Base-by-base conservation (phyloP, 2,329 filamentous ascomycete species). In the Calonectria leucothoes region DNA sequence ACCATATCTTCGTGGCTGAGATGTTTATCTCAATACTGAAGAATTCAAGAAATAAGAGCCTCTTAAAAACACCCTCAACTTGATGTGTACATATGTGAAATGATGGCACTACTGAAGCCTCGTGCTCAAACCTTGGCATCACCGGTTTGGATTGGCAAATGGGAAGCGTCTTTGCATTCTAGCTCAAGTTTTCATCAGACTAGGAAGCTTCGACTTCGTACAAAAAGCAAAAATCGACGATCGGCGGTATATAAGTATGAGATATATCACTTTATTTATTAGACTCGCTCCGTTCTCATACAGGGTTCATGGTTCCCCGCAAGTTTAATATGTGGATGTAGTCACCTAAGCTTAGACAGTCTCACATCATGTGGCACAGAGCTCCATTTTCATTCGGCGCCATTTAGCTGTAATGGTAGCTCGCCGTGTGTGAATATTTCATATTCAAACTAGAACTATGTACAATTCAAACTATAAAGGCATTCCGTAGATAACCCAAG, bases 381-480 rank as follows among this genome's bases (percentile, higher is more conserved):
- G 8, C 29, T 25, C 14, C 59, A 31, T 31, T 64, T 7, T 33
- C 27, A 23, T 31, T n/a, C 35, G 4, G 42, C 27, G 48, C 25
- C 33, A 33, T n/a, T 23, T 11, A 25, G 55, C 23, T 17, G 15
- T 59, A 37, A 57, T 59, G n/a, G 35, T 15, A 27, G 12, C 42
- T 48, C 27, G 8, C 23, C 20, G 37, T 51, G 39, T 61, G 70
- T 71, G 37, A 79, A 75, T 73, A 61, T 71, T 45, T 77, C 66
- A 49, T 78, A 72, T 75, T 78, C 69, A 76, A 77, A 48, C 61
- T 39, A 37, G 51, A 74, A 76, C 67, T 76, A 78, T 78, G 66
- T 78, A 79, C 76, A 45, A 39, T 52, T 71, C 35, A 48, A 69
- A 69, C 65, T 51, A 64, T 20, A 70, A 68, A 64, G 25, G 70